Evolutionary conservation across 2,329 filamentous ascomycete genomes (phyloP).

Genomic region (Hypomyces rosellus): DNA sequence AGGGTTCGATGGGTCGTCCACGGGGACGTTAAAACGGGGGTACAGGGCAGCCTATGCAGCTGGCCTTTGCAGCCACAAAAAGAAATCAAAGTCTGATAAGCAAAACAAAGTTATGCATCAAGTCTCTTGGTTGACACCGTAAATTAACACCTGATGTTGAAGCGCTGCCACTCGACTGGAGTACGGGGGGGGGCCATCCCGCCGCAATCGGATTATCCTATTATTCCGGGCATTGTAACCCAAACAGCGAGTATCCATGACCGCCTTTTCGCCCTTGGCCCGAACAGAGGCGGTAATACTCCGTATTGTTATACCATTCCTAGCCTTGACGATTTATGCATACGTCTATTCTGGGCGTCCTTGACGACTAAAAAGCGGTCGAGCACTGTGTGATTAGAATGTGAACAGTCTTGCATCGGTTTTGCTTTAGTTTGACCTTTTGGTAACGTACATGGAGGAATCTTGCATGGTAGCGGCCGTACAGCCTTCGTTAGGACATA

Average conservation of each 20-base stretch:
- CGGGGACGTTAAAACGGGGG: constrained; percentile 3
- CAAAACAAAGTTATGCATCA: not conserved
- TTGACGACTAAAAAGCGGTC: no score
- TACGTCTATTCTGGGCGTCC: no score
- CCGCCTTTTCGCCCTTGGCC: no score
- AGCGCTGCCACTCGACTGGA: constrained; percentile 5
- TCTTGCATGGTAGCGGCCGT: not conserved
- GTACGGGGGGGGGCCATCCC: constrained; percentile 4
- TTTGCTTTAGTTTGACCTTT: not conserved
- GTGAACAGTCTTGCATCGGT: no score
- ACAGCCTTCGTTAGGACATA: no score
- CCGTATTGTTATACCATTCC: no score
- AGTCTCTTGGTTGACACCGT: constrained; percentile 5
- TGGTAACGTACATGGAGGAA: not conserved
- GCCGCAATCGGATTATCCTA: constrained; percentile 13
- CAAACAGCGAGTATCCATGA: not conserved
- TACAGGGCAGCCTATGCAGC: not conserved
- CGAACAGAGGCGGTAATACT: no score
- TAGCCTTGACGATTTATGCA: no score
- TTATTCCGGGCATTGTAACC: constrained; percentile 7
- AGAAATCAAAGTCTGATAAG: constrained; percentile 1
- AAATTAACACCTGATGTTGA: constrained; percentile 8
- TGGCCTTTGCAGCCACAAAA: constrained; percentile 4
- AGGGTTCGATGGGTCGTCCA: constrained; percentile 2
- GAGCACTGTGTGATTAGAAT: no score